Evolutionary conservation across 345 rosid species (phyloP).

Genomic region (Leavenworthia alabamica): DNA sequence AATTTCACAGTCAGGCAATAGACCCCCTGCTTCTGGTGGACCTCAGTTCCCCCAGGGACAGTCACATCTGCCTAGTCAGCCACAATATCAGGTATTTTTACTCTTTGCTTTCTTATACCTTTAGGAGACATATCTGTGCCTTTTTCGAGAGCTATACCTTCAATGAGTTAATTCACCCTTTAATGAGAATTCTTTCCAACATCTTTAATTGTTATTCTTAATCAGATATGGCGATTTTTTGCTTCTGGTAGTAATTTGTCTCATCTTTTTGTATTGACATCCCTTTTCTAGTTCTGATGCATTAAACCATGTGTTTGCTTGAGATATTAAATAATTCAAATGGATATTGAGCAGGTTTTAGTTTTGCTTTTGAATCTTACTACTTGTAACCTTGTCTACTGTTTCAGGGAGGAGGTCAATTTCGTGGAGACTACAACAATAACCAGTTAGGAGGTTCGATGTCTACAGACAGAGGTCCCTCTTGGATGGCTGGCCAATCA

Average conservation of each 20-base stretch:
- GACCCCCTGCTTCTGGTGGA: conserved; percentile 49
- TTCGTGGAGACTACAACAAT: conserved; percentile 52
- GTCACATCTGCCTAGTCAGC: conserved; percentile 50
- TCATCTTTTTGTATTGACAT: background rate
- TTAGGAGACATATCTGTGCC: background rate
- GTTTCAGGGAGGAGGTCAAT: conserved; percentile 59
- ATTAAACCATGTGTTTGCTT: background rate
- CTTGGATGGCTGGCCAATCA: conserved; percentile 69
- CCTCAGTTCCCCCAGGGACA: conserved; percentile 70
- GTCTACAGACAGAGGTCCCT: conserved; percentile 66
- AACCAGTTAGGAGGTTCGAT: conserved; percentile 49
- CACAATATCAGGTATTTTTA: conserved; percentile 53
- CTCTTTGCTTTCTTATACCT: background rate
- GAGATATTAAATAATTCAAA: background rate
- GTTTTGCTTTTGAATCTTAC: conserved; percentile 1
- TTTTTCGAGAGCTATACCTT: background rate
- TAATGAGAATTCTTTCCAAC: background rate
- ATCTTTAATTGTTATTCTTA: background rate
- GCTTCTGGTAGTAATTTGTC: background rate
- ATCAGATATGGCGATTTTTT: background rate
- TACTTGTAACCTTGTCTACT: conserved; percentile 8
- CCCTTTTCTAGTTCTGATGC: background rate
- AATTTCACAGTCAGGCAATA: conserved; percentile 43
- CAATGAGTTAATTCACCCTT: background rate
- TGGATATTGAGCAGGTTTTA: background rate